Percentiles rank a stretch among this genome's conserved stretches.
phyloP scores from a whole-genome alignment of 129 eudicot species.

The Centrapalus pauciflorus region DNA sequence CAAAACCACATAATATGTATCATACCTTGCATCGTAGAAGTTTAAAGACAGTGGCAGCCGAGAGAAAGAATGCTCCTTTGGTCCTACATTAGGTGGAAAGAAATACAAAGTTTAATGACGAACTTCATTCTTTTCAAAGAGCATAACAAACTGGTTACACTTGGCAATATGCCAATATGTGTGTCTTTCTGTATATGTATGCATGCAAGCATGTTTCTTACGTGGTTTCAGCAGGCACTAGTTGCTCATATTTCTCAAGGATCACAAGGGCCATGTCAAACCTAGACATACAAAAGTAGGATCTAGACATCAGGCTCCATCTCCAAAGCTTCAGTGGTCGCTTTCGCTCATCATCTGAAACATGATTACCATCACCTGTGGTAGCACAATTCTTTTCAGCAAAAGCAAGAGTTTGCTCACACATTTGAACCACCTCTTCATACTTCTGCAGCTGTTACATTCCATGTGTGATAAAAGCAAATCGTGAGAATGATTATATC shows the following conservation, averaged over 20 bases:
- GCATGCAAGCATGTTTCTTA: slow-evolving; percentile 22
- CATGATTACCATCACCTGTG: slow-evolving; percentile 6
- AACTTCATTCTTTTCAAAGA: background rate
- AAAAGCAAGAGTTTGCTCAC: slow-evolving; percentile 62
- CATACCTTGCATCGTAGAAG: slow-evolving; percentile 72
- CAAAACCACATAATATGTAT: background rate
- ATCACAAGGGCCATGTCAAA: slow-evolving; percentile 67
- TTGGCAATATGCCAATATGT: background rate
- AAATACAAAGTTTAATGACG: background rate
- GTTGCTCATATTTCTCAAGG: slow-evolving; percentile 54
- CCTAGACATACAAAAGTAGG: slow-evolving; percentile 61
- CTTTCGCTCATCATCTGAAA: slow-evolving; percentile 22
- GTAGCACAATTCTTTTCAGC: slow-evolving; percentile 51
- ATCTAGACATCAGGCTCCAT: slow-evolving; percentile 55
- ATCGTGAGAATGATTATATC: background rate
- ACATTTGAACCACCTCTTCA: slow-evolving; percentile 65
- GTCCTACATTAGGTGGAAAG: slow-evolving; percentile 17
- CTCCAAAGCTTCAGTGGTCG: slow-evolving; percentile 53
- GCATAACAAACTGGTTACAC: background rate
- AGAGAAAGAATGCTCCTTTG: slow-evolving; percentile 30
- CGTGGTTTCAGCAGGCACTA: slow-evolving; percentile 32
- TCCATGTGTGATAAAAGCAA: slow-evolving; percentile 1
- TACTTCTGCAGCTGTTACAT: slow-evolving; percentile 56
- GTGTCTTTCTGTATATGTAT: background rate
- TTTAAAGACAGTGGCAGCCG: slow-evolving; percentile 56